Evolutionary conservation across 352 stramenopile genomes (phyloP).

Genomic region (Plasmopara halstedii): DNA sequence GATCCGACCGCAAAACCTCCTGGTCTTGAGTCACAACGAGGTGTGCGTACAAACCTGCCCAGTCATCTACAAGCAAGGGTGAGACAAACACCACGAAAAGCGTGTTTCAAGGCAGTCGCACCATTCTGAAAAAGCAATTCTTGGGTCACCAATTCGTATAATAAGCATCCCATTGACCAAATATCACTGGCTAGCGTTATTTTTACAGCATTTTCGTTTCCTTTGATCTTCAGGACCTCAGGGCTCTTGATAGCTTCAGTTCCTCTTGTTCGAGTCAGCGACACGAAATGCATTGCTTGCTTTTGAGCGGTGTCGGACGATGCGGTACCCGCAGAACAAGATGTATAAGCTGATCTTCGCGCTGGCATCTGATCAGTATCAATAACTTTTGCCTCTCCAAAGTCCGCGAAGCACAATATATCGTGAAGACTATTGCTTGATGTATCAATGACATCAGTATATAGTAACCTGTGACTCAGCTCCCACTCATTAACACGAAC

Average conservation of each 20-base stretch:
- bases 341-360: slow-evolving; percentile 18
- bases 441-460: slow-evolving; percentile 13
- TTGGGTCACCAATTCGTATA: slow-evolving; percentile 64
- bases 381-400: slow-evolving; percentile 51
- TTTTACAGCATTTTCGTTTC: slow-evolving; percentile 14
- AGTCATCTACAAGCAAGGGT: slow-evolving; percentile 39
- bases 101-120: slow-evolving; percentile 6
- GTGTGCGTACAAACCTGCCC: slow-evolving; percentile 51
- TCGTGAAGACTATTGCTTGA: slow-evolving; percentile 4
- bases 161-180: slow-evolving; percentile 63
- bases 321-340: slow-evolving; percentile 9
- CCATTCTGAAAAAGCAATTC: slow-evolving; percentile 58
- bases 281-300: slow-evolving; percentile 5
- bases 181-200: slow-evolving; percentile 50
- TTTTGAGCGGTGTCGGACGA: slow-evolving; percentile 3
- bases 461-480: slow-evolving; percentile 29
- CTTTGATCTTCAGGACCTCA: slow-evolving; percentile 53
- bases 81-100: background rate
- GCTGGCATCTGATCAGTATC: slow-evolving; percentile 6
- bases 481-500: slow-evolving; percentile 25
- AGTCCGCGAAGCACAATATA: slow-evolving; percentile 57
- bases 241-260: slow-evolving; percentile 76
- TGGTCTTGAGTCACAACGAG: slow-evolving; percentile 29
- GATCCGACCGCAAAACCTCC: slow-evolving; percentile 32
- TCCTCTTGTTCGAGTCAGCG: slow-evolving; percentile 39